Conservation (phyloP, 495 filamentous ascomycete genomes). For the Aspergillus olivimuriae region DNA sequence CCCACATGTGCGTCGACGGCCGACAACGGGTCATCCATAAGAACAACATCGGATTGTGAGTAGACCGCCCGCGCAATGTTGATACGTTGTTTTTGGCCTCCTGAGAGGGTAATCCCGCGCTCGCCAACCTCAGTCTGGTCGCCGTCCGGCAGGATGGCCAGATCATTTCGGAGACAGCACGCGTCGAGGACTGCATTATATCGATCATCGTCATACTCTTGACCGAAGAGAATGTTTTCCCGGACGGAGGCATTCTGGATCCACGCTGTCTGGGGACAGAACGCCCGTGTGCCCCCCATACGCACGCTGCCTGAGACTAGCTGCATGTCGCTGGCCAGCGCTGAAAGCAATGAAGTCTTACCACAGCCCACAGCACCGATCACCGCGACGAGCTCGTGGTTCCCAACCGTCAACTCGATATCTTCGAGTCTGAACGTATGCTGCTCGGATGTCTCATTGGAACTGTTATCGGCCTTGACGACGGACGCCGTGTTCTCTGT, state of each 20-base stretch:
- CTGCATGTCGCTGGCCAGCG: constrained; percentile 91
- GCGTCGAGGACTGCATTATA: constrained; percentile 53
- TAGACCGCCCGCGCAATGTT: constrained; percentile 84
- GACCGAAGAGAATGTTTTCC: constrained; percentile 89
- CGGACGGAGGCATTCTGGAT: constrained; percentile 86
- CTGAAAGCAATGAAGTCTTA: constrained; percentile 85
- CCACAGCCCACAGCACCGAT: constrained; percentile 90
- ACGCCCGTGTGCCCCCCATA: constrained; percentile 72
- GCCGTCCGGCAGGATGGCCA: constrained; percentile 48
- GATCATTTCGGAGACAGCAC: constrained; percentile 51
- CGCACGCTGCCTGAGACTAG: constrained; percentile 65
- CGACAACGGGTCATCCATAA: constrained; percentile 81
- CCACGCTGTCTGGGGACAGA: constrained; percentile 96
- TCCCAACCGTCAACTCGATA: constrained; percentile 66
- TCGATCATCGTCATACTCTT: constrained; percentile 45
- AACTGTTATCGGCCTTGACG: no score
- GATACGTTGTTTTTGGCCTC: constrained; percentile 59
- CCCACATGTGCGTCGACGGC: constrained; percentile 86
- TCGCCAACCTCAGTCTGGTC: constrained; percentile 57
- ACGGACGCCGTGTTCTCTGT: no score
- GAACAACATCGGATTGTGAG: constrained; percentile 70
- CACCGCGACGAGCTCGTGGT: constrained; percentile 81
- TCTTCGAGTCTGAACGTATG: constrained; percentile 17
- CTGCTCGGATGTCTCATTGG: no score
- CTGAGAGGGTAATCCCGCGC: constrained; percentile 59